Base-by-base conservation (phyloP, 768 basidiomycete species). In the Phaffia tasmanica region DNA sequence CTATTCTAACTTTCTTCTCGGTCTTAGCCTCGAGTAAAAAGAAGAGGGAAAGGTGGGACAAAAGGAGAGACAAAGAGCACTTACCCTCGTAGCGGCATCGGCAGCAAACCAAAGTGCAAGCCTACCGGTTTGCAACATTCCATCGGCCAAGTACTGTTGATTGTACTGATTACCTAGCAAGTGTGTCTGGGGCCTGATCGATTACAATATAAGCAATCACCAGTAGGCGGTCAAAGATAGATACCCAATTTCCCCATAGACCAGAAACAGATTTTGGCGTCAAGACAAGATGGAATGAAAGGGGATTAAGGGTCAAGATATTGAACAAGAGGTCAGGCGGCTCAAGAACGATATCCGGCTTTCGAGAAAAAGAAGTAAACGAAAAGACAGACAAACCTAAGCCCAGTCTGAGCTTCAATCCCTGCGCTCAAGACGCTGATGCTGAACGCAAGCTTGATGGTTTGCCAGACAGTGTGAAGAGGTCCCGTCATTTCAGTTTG, bases 351-450 rank as follows among this genome's bases (percentile, higher is more conserved):
- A 42, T 11, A 42, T 42, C 35, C 35, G 35, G 11, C 35, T 42
- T 42, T 42, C 35, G 35, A 27, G 32, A 27, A n/a, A 14, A 35
- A 21, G 14, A 16, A 23, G 27, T 1, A 48, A 16, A 11, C n/a
- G 46, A n/a, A 49, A 23, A 53, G 42, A 15, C 14, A 19, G 27
- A 48, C 64, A 21, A 18, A 65, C 64, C 64, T 57, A 9, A 65
- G 23, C 18, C 64, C 64, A 1, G 64, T 65, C 58, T 65, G 57
- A 21, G 64, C 57, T 59, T 65, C 64, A 53, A 65, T 65, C 15
- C 59, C 59, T 32, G 59, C 59, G 14, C 46, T 25, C 35, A 61
- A 16, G 59, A 61, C 3, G 25, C 46, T 48, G 21, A 27, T 42
- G 59, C n/a, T 42, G 25, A 61, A 61, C 7, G 59, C 59, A 49